phyloP scores from a whole-genome alignment of 2,329 filamentous ascomycete genomes.

The Scedosporium aurantiacum region DNA sequence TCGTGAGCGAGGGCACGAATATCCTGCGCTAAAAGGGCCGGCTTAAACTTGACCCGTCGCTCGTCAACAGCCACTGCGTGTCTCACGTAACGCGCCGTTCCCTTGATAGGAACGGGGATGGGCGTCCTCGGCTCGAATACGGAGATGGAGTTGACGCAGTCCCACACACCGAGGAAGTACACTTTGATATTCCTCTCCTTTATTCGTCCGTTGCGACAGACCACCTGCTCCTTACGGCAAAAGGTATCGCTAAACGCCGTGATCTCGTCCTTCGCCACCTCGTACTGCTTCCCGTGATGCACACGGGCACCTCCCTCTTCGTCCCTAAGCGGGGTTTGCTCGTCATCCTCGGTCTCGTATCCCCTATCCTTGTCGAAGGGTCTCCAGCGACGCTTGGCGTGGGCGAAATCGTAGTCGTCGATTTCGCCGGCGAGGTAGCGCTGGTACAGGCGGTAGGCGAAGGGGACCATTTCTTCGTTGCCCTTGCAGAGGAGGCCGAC shows the following conservation, averaged over 20 bases:
- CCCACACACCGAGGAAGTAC: slow-evolving; percentile 45
- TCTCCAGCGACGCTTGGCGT: background rate
- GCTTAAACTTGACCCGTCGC: slow-evolving; percentile 43
- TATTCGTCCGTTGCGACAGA: slow-evolving; percentile 7
- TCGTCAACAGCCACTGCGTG: slow-evolving; percentile 44
- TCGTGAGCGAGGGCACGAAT: slow-evolving; percentile 16
- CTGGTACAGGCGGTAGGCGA: slow-evolving; percentile 34
- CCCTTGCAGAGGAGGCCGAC: slow-evolving; percentile 38
- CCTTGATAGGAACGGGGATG: slow-evolving; percentile 24
- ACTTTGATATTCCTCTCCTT: slow-evolving; percentile 30
- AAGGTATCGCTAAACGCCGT: slow-evolving; percentile 36
- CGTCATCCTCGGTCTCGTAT: slow-evolving; percentile 18
- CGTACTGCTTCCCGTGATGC: slow-evolving; percentile 13
- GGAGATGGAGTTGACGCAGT: slow-evolving; percentile 41
- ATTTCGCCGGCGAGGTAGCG: slow-evolving; percentile 27
- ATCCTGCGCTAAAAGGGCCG: slow-evolving; percentile 34
- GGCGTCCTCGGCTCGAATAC: slow-evolving; percentile 26
- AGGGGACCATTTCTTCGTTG: slow-evolving; percentile 42
- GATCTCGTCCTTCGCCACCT: slow-evolving; percentile 23
- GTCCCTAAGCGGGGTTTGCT: slow-evolving; percentile 14
- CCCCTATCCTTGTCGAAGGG: background rate
- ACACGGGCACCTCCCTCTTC: slow-evolving; percentile 12
- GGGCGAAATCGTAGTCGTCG: slow-evolving; percentile 18
- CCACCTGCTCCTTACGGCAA: slow-evolving; percentile 24
- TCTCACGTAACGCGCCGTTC: slow-evolving; percentile 33